Evolutionary conservation across 2,329 filamentous ascomycete genomes (phyloP), one percentile per base, ranked within the genome.

Genomic region (Scytalidium sp.): DNA sequence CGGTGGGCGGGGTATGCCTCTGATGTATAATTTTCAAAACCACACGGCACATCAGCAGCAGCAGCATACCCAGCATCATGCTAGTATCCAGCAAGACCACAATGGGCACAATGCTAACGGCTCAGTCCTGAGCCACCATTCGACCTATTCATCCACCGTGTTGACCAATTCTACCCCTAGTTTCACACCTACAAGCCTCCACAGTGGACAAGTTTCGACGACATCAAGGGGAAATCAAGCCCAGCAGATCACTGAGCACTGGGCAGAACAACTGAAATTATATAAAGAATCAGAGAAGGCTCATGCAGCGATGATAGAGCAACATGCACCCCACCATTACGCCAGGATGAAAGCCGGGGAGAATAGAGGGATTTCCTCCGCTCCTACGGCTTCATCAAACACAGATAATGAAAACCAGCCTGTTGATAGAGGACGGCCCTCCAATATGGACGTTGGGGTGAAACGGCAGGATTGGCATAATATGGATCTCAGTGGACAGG

Each of bases 401-500:
- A 41, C 48, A 17, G 41, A 51, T 13, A 55, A 73, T 43, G 80
- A 84, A 43, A 74, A 75, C 49, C 80, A 83, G 51, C 60, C 71
- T 15, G 78, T 78, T 43, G 80, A 84, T 59, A 76, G 81, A 60
- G 70, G 59, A 19, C 54, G 81, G 50, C 82, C 82, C 25, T 79
- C 85, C 60, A 86, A 86, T 60, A 75, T 88, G 49, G 81, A 88
- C 52, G 80, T 81, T 62, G 76, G 80, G 51, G 76, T 80, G 55
- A 83, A 84, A 61, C 76, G 86, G 56, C 88, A 96, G 68, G 87
- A 92, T 62, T 97, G 94, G 94, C 83, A 90, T 67, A 91, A 92
- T 56, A 77, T 99, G 60, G 94, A 99, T 69, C 86, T 97, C 67
- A 94, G 92, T 60, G 94, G 94, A n/a, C 94, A 97, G 72, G 93